phyloP scores from a whole-genome alignment of 2,329 filamentous ascomycete genomes.

The Aureobasidium sp. region DNA sequence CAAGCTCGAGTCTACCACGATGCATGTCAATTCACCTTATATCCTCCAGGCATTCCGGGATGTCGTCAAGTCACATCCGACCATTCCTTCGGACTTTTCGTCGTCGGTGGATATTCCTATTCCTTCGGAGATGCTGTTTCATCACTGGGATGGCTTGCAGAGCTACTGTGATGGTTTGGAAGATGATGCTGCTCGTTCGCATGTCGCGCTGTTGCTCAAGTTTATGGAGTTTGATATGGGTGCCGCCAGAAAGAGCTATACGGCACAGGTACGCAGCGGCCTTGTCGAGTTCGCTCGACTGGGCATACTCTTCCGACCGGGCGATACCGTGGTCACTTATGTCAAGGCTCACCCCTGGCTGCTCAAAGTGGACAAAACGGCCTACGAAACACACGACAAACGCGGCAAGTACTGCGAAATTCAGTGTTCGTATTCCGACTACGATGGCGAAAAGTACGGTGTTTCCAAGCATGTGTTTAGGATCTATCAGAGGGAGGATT shows the following conservation, averaged over 20 bases:
- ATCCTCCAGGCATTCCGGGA: neutral
- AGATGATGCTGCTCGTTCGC: neutral
- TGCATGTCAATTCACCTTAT: neutral
- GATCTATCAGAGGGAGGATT: neutral
- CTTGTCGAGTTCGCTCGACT: neutral
- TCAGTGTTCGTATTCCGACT: neutral
- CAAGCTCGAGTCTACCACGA: neutral
- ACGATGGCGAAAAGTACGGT: neutral
- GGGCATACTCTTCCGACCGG: neutral
- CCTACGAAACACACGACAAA: neutral
- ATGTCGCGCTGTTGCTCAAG: neutral
- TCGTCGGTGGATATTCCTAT: neutral
- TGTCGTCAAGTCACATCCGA: neutral
- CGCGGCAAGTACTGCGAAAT: neutral
- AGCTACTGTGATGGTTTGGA: neutral
- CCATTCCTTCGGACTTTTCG: neutral
- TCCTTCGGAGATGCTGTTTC: neutral
- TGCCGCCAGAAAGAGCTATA: neutral
- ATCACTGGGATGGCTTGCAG: neutral
- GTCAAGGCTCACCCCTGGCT: conserved; percentile 1
- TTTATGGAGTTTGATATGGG: conserved; percentile 3
- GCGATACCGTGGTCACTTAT: neutral
- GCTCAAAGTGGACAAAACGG: neutral
- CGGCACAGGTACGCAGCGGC: neutral
- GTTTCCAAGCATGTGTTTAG: neutral